Evolutionary conservation across 2,329 filamentous ascomycete species (phyloP), one percentile per base, ranked within the genome.

Genomic region (Zelopaecilomyces penicillatus): DNA sequence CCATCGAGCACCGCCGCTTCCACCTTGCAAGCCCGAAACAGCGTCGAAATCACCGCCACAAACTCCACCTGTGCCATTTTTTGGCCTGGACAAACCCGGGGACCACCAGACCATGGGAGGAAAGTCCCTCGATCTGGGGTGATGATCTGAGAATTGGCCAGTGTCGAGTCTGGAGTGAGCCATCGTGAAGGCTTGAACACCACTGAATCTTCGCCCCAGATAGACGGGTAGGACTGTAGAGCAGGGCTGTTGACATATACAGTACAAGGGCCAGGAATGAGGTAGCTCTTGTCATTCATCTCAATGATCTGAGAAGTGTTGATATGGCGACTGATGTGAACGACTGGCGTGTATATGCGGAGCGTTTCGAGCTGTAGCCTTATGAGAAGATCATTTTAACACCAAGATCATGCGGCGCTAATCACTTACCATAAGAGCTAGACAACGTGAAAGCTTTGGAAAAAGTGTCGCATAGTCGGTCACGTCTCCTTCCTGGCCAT

Each of bases 61-160:
- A 77, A 76, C 54, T 78, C 75, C 2, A 78, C 74, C 56, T 78
- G 70, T 2, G 73, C 63, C 64, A 78, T 73, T 52, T 75, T 76
- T 60, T 70, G 64, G 1, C 74, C 75, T 0, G 73, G 72, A 52
- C 74, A 78, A 4, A 70, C 57, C 5, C 74, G 56, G 8, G 73
- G 71, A 0, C 74, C 74, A 4, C 50, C 55, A 1, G 69, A 68
- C 72, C 73, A 78, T 0, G 73, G 65, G 2, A 69, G 37, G 47
- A 67, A 78, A 1, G 60, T 57, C 1, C 68, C 69, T 35, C 63
- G 30, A 12, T 39, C 33, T 10, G 44, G 44, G n/a, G 33, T 34
- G 26, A 37, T 37, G 30, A 46, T 38, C 30, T 34, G 5, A 9
- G 32, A 9, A 19, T 30, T 31, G 4, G 39, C 30, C 30, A 5